These are phyloP conservation scores for Tarenaya hassleriana DNA, from an alignment of 345 rosid genomes.

Conservation along the genomic window DNA sequence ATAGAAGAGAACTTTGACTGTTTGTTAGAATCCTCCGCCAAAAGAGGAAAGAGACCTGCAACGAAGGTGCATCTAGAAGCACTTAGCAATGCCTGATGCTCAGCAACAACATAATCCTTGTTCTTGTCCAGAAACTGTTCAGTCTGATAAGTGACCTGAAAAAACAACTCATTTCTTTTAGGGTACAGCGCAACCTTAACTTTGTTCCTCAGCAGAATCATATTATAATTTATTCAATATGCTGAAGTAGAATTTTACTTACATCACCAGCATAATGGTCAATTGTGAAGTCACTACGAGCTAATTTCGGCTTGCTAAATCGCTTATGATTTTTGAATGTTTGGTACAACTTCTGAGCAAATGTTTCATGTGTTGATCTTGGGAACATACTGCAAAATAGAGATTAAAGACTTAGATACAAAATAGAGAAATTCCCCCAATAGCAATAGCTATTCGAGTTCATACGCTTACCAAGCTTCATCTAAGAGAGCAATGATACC, in stretches of 20 bases:
- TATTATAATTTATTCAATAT: conserved; percentile 13
- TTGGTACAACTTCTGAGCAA: conserved; percentile 96
- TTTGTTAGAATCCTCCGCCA: conserved; percentile 77
- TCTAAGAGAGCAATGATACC: conserved; percentile 94
- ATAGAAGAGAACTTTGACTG: conserved; percentile 90
- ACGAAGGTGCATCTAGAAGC: conserved; percentile 85
- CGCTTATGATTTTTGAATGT: conserved; percentile 83
- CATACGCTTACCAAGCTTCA: conserved; percentile 81
- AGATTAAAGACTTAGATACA: conserved; percentile 19
- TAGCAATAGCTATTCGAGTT: conserved; percentile 16
- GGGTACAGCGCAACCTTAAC: neutral
- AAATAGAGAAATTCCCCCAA: conserved; percentile 13
- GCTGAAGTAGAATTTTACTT: conserved; percentile 30
- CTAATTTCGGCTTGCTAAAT: conserved; percentile 85
- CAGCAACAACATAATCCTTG: conserved; percentile 96
- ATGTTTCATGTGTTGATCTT: conserved; percentile 96
- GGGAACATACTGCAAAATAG: conserved; percentile 84
- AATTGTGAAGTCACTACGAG: conserved; percentile 93
- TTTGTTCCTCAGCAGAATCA: neutral
- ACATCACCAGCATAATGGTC: conserved; percentile 98
- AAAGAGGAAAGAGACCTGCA: conserved; percentile 62
- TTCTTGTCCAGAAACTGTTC: conserved; percentile 92
- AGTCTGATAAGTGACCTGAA: conserved; percentile 95
- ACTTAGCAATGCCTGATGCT: conserved; percentile 81
- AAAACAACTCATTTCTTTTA: conserved; percentile 8